Percentiles rank a stretch among this genome's conserved stretches.
Evolutionary conservation across 2,329 filamentous ascomycete genomes (phyloP).

Genomic region (Clathrospora elynae): DNA sequence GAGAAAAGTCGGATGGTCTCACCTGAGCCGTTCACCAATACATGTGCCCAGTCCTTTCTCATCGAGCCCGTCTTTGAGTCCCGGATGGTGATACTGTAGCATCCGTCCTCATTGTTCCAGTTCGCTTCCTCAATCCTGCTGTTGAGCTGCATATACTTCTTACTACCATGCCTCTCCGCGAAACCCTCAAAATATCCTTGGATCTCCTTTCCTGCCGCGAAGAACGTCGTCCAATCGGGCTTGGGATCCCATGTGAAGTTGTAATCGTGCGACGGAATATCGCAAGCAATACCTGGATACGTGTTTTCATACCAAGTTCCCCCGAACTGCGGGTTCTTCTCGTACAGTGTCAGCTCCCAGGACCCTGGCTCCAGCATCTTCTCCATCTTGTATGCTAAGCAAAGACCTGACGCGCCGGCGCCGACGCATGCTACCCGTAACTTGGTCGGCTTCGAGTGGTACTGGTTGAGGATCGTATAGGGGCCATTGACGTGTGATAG

Average conservation of each 20-base stretch:
- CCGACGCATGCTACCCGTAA: slow-evolving; percentile 39
- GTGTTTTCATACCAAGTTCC: slow-evolving; percentile 46
- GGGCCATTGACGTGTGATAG: slow-evolving; percentile 37
- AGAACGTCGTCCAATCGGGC: slow-evolving; percentile 59
- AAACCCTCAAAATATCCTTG: slow-evolving; percentile 56
- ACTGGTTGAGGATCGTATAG: slow-evolving; percentile 41
- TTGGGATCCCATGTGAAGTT: slow-evolving; percentile 67
- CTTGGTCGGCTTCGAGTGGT: slow-evolving; percentile 41
- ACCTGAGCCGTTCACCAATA: slow-evolving; percentile 54
- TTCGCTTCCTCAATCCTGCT: slow-evolving; percentile 52
- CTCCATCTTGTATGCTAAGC: slow-evolving; percentile 44
- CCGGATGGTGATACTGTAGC: slow-evolving; percentile 49
- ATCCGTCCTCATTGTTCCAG: slow-evolving; percentile 52
- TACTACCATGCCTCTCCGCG: slow-evolving; percentile 62
- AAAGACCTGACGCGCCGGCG: slow-evolving; percentile 40
- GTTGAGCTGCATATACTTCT: slow-evolving; percentile 55
- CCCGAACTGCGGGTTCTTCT: slow-evolving; percentile 40
- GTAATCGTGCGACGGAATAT: slow-evolving; percentile 59
- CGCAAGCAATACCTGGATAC: slow-evolving; percentile 44
- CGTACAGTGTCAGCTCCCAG: slow-evolving; percentile 39
- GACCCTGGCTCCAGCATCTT: slow-evolving; percentile 37
- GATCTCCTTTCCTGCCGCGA: slow-evolving; percentile 56
- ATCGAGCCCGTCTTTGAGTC: slow-evolving; percentile 42
- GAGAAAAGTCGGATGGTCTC: slow-evolving; percentile 2
- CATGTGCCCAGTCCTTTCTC: slow-evolving; percentile 46